A percentile compares a stretch with the other conserved stretches of the same genome.
These are phyloP conservation scores for Acacia acuminata DNA, from an alignment of 306 rosid species.

Conservation along the genomic window DNA sequence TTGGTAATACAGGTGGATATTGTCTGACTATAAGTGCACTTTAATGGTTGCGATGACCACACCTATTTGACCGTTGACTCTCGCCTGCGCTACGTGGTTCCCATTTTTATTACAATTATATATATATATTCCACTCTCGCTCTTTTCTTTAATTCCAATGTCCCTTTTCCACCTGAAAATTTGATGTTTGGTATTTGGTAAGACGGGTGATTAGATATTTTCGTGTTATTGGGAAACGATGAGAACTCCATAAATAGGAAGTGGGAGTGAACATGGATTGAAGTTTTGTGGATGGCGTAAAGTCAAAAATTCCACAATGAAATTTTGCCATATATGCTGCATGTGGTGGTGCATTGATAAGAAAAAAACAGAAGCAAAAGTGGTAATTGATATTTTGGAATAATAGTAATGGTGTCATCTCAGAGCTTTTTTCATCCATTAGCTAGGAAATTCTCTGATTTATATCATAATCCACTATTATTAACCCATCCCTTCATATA, in stretches of 20 bases:
- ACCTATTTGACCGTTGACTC: constrained; percentile 40
- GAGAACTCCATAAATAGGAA: constrained; percentile 50
- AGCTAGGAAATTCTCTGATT: constrained; percentile 27
- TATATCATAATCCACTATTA: constrained; percentile 46
- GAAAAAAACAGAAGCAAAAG: not conserved
- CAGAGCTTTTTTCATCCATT: constrained; percentile 47
- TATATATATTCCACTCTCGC: not conserved
- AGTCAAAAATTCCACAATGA: constrained; percentile 48
- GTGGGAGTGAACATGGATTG: constrained; percentile 42
- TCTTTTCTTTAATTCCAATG: not conserved
- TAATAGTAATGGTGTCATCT: constrained; percentile 61
- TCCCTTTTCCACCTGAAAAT: not conserved
- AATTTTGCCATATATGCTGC: constrained; percentile 10
- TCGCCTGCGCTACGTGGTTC: constrained; percentile 6
- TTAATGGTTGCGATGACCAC: constrained; percentile 32
- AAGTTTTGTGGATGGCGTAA: constrained; percentile 46
- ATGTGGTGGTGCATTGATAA: constrained; percentile 27
- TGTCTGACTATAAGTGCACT: constrained; percentile 41
- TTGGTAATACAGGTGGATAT: constrained; percentile 21
- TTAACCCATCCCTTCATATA: not conserved
- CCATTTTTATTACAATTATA: not conserved
- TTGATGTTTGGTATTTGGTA: constrained; percentile 20
- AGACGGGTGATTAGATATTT: constrained; percentile 42
- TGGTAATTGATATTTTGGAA: constrained; percentile 3
- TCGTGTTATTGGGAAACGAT: constrained; percentile 50